Conservation (phyloP, 2,329 filamentous ascomycete species). For the Aspergillus brunneoviolaceus region DNA sequence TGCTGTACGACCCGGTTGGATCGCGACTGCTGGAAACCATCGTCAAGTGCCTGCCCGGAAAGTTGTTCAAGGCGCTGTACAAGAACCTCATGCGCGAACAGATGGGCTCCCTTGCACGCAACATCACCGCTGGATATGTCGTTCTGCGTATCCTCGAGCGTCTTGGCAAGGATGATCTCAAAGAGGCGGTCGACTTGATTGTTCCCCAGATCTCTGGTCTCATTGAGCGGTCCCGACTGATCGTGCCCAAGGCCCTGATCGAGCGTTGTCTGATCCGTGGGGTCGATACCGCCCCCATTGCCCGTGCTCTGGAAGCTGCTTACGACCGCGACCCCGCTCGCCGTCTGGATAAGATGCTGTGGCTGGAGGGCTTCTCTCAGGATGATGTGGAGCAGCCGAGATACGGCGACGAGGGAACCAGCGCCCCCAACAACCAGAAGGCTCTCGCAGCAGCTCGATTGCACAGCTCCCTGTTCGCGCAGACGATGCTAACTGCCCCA, state of each 20-base stretch:
- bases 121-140: slow-evolving; percentile 87
- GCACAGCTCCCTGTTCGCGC: slow-evolving; percentile 80
- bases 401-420: slow-evolving; percentile 26
- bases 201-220: slow-evolving; percentile 70
- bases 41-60: slow-evolving; percentile 75
- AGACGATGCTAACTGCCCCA: slow-evolving; percentile 73
- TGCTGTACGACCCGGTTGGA: slow-evolving; percentile 87
- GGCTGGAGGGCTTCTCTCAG: slow-evolving; percentile 51
- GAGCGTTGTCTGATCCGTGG: slow-evolving; percentile 74
- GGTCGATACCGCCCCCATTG: slow-evolving; percentile 57
- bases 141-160: slow-evolving; percentile 79
- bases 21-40: slow-evolving; percentile 88
- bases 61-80: slow-evolving; percentile 87
- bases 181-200: slow-evolving; percentile 69
- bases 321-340: slow-evolving; percentile 53
- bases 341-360: slow-evolving; percentile 61
- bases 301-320: slow-evolving; percentile 57
- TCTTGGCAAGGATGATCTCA: slow-evolving; percentile 80
- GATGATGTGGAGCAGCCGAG: slow-evolving; percentile 51
- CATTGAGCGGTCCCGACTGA: slow-evolving; percentile 71
- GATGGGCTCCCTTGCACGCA: slow-evolving; percentile 77
- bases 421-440: slow-evolving; percentile 16
- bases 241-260: slow-evolving; percentile 77
- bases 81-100: slow-evolving; percentile 75
- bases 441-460: slow-evolving; percentile 57